Conservation (phyloP, 2,329 filamentous ascomycete genomes). For the Phoma sp. region DNA sequence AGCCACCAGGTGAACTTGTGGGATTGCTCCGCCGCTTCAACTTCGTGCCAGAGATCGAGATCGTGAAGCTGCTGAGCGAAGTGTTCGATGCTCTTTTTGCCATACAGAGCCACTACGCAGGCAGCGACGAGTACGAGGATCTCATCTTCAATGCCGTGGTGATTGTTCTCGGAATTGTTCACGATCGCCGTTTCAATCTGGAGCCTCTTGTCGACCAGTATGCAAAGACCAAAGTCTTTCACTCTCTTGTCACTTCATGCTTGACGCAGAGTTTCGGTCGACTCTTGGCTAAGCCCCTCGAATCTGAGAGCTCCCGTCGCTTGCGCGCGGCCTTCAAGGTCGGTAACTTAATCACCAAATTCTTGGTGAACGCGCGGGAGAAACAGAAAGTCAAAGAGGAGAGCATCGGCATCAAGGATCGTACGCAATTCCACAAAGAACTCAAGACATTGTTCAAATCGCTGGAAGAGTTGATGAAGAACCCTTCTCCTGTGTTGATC, state of each 20-base stretch:
- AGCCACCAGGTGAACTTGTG: constrained; percentile 72
- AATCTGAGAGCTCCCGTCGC: constrained; percentile 81
- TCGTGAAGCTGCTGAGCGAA: constrained; percentile 89
- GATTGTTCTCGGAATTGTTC: constrained; percentile 87
- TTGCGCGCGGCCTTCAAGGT: constrained; percentile 94
- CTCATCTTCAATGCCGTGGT: constrained; percentile 90
- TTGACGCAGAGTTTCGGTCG: constrained; percentile 85
- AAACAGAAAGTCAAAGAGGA: constrained; percentile 90
- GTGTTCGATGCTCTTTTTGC: constrained; percentile 92
- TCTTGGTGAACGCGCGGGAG: constrained; percentile 86
- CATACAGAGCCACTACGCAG: constrained; percentile 88
- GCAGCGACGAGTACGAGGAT: constrained; percentile 90
- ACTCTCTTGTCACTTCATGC: constrained; percentile 88
- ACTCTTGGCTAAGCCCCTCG: constrained; percentile 80
- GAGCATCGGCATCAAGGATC: constrained; percentile 79
- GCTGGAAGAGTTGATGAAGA: constrained; percentile 87
- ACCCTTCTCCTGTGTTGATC: constrained; percentile 80
- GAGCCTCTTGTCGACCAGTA: constrained; percentile 91
- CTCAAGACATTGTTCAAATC: constrained; percentile 87
- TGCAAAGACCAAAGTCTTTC: constrained; percentile 86
- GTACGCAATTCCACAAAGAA: constrained; percentile 79
- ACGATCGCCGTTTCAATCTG: constrained; percentile 91
- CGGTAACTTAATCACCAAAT: constrained; percentile 88
- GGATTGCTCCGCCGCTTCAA: constrained; percentile 80
- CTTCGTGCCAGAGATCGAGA: constrained; percentile 96